Evolutionary conservation across 2,329 filamentous ascomycete species (phyloP).

Genomic region (Camillea tinctor): DNA sequence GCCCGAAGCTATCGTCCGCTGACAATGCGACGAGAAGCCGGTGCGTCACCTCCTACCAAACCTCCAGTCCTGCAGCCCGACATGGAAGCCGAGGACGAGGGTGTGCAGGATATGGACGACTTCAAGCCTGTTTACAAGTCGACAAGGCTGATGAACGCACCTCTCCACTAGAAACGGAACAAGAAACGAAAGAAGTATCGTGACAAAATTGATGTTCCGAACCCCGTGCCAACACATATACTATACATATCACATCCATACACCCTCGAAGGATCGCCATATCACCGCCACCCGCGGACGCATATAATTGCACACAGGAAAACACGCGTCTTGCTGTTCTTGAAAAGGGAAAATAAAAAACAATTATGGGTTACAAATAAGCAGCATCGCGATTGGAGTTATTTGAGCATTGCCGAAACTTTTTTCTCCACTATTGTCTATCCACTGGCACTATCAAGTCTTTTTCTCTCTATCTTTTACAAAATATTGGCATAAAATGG

Average conservation of each 20-base stretch:
- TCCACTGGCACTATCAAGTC: neutral
- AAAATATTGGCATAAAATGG: neutral
- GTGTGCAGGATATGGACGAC: constrained; percentile 30
- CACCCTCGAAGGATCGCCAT: neutral
- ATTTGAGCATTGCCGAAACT: neutral
- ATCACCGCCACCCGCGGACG: neutral
- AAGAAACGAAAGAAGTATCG: neutral
- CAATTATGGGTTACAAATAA: neutral
- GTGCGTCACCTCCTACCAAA: constrained; percentile 26
- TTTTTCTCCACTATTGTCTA: neutral
- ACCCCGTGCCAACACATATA: constrained; percentile 1
- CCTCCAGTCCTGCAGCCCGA: constrained; percentile 16
- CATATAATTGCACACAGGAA: constrained; percentile 1
- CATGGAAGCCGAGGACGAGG: constrained; percentile 32
- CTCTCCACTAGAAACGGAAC: neutral
- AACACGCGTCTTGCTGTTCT: neutral
- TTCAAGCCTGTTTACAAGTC: constrained; percentile 25
- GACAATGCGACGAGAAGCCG: constrained; percentile 50
- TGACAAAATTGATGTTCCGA: neutral
- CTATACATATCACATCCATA: constrained; percentile 5
- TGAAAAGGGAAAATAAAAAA: neutral
- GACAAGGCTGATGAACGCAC: constrained; percentile 22
- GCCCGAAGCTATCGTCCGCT: constrained; percentile 51
- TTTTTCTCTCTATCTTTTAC: neutral
- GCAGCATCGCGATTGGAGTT: neutral